Percentiles rank a stretch among this genome's conserved stretches.
These are phyloP conservation scores for Marchantia paleacea DNA, from an alignment of 225 moss, liverwort and hornwort genomes.

Conservation along the genomic window DNA sequence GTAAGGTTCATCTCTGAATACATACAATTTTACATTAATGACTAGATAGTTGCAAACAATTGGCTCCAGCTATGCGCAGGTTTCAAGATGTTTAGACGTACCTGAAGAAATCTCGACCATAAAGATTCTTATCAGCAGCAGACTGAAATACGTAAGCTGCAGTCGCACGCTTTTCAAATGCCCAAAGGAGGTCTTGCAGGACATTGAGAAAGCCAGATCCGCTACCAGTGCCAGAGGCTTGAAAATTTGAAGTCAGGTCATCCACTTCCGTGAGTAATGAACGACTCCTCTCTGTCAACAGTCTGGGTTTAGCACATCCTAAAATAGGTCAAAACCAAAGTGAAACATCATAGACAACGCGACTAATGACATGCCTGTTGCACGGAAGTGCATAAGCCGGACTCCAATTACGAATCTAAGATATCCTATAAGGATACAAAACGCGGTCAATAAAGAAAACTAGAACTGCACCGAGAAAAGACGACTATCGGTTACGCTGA, in stretches of 20 bases:
- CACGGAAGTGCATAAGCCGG: too few species aligned
- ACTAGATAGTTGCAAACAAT: neutral
- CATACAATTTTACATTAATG: neutral
- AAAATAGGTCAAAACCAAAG: neutral
- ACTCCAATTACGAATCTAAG: too few species aligned
- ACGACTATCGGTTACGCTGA: too few species aligned
- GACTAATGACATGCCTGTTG: too few species aligned
- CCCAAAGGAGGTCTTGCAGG: slow-evolving; percentile 81
- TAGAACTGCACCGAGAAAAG: too few species aligned
- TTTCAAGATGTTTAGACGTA: slow-evolving; percentile 10
- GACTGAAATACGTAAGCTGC: slow-evolving; percentile 58
- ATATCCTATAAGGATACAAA: too few species aligned
- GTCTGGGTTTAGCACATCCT: slow-evolving; percentile 40
- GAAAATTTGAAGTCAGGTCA: slow-evolving; percentile 54
- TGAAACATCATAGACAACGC: too few species aligned
- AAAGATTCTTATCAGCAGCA: slow-evolving; percentile 61
- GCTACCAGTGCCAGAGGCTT: slow-evolving; percentile 52
- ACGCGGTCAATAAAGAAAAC: too few species aligned
- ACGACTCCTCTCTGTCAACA: slow-evolving; percentile 58
- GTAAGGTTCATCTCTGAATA: too few species aligned
- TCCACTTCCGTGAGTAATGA: slow-evolving; percentile 58
- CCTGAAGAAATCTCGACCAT: slow-evolving; percentile 63
- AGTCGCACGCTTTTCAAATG: slow-evolving; percentile 68
- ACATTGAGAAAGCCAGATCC: slow-evolving; percentile 81
- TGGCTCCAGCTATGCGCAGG: neutral